Base-by-base conservation (phyloP, 768 basidiomycete genomes). In the Tephrocybe sp. region DNA sequence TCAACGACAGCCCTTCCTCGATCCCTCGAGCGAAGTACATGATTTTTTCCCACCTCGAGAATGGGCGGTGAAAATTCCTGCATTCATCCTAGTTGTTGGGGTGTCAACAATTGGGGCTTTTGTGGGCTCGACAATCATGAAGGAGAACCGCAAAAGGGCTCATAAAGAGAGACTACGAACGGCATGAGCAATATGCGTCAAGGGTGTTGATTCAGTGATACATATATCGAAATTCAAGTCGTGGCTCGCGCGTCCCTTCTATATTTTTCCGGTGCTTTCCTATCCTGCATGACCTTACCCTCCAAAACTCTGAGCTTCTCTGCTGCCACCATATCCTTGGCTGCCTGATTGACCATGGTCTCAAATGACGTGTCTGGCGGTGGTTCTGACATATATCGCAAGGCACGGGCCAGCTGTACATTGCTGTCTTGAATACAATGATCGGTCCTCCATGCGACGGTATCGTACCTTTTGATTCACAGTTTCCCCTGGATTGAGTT, bases 31-130 rank as follows among this genome's bases (percentile, higher is more conserved):
- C 60, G 80, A 85, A 17, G 73, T 96, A 25, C 91, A 94, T 56
- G 58, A 63, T 37, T 84, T 81, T 69, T 98, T 98, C 66, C 96
- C 92, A 0, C 65, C 90, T 4, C 77, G 95, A 43, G 93, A 97
- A 74, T 98, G 94, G 93, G 95, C 93, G 9, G 75, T 98, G 44
- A 82, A 89, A 17, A 66, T 98, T 40, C 94, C 95, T 33, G 87
- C 90, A 2, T 80, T 92, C 66, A 72, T 95, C 44, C 80, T 98
- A 7, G 76, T 94, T 4, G 63, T 88, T 8, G 95, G 94, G 5
- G 70, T 97, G 32, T 76, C 84, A n/a, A 85, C 77, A 10, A 87
- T 98, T 34, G 90, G 90, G 10, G 62, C 77, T 33, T 93, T 97
- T 68, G 69, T 96, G n/a, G 90, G 87, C 3, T 74, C 69, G 9